These are phyloP conservation scores for Paramyrothecium roridum DNA, from an alignment of 2,329 filamentous ascomycete genomes.

Conservation along the genomic window DNA sequence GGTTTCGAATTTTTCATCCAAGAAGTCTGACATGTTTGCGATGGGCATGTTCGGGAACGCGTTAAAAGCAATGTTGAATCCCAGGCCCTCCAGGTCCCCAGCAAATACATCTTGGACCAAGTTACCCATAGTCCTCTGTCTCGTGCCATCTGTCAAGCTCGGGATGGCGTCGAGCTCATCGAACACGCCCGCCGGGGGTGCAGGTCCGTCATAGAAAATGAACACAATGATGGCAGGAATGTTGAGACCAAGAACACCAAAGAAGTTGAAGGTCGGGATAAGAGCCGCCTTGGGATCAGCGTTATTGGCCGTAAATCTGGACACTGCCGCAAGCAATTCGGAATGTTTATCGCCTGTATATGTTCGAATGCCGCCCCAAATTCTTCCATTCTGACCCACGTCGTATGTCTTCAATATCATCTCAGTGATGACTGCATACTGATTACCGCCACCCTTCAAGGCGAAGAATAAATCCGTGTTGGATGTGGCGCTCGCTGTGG, in stretches of 20 bases:
- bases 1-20: conserved; percentile 10
- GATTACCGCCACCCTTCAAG: background rate
- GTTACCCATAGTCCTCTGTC: conserved; percentile 43
- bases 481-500: background rate
- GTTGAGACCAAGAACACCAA: conserved; percentile 1
- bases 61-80: conserved; percentile 13
- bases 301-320: conserved; percentile 7
- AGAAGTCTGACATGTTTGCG: conserved; percentile 12
- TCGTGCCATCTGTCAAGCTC: conserved; percentile 38
- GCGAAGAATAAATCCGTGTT: background rate
- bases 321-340: conserved; percentile 5
- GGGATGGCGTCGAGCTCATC: conserved; percentile 31
- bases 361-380: conserved; percentile 10
- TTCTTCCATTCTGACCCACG: conserved; percentile 1
- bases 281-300: conserved; percentile 8
- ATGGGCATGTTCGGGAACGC: conserved; percentile 19
- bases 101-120: conserved; percentile 19
- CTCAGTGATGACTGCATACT: background rate
- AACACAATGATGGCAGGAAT: conserved; percentile 6
- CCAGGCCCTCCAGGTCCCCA: conserved; percentile 11
- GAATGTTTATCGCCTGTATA: conserved; percentile 4
- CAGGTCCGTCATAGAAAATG: background rate
- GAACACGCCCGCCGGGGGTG: background rate
- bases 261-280: conserved; percentile 10
- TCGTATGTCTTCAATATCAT: conserved; percentile 3